Evolutionary conservation across 257 asterid genomes (phyloP), one percentile per base, ranked within the genome.

Genomic region (Lithospermum erythrorhizon): DNA sequence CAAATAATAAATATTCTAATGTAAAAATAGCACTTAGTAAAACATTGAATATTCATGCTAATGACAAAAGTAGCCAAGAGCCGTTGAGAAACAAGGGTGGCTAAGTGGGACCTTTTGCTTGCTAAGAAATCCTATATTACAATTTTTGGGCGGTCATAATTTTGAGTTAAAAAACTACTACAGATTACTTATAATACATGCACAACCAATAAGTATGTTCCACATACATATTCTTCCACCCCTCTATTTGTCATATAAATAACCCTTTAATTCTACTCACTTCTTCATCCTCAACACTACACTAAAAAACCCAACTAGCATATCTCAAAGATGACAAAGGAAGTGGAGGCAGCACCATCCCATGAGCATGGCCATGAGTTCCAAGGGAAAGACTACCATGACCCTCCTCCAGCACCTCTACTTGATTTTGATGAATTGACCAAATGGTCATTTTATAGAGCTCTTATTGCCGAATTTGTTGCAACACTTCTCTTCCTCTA

Each of bases 371-470:
- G 77, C 45, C 45, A 35, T 35, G 45, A 35, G 62, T 81, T 70
- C 61, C 73, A 85, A 0, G 85, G 85, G 25, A 86, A 86, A 75
- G 95, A 86, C 73, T 86, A 83, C 70, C 90, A 82, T 63, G 95
- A 86, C 25, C 95, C 95, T 1, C 95, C 95, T 1, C 93, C 95
- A 2, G 84, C 86, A 32, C 79, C 89, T 7, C 76, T 86, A 23
- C 16, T 86, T 18, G 93, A 73, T 21, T 59, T 76, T 17, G 83
- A 75, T 2, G 95, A 86, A 73, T 75, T 86, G 5, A 76, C 75
- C 22, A 74, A 78, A 20, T 86, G 95, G 95, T 86, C 95, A 18
- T 75, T 86, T 52, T 78, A 86, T 73, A 73, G 95, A 72, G 95
- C 95, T 37, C 6, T 68, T 10, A 86, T 86, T 25, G 95, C 95